These are phyloP conservation scores for Periconia macrospinosa DNA, from an alignment of 2,329 filamentous ascomycete species.

Conservation along the genomic window DNA sequence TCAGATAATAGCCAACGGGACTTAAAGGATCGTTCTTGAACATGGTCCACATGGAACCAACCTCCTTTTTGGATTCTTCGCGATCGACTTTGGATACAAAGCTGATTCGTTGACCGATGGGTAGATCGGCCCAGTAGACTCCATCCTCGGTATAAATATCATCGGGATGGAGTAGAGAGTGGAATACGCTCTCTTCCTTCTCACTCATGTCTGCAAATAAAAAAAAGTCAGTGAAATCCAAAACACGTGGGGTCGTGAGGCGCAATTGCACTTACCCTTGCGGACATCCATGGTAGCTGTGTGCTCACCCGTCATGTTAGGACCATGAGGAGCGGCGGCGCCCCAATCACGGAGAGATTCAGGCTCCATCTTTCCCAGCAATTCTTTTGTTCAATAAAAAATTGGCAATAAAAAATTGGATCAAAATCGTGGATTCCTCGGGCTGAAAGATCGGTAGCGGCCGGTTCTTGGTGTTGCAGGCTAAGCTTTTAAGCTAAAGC, in stretches of 20 bases:
- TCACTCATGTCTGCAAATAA: conserved; percentile 52
- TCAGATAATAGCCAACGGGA: conserved; percentile 83
- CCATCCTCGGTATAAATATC: conserved; percentile 84
- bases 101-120: conserved; percentile 65
- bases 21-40: conserved; percentile 83
- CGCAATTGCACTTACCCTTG: background rate
- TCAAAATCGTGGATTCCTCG: background rate
- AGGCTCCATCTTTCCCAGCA: conserved; percentile 15
- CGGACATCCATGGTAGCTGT: conserved; percentile 43
- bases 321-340: conserved; percentile 52
- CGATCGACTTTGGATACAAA: conserved; percentile 78
- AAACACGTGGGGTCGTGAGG: background rate
- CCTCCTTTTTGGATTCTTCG: conserved; percentile 69
- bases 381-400: background rate
- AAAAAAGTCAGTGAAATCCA: background rate
- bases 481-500: conserved; percentile 4
- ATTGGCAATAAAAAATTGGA: background rate
- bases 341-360: conserved; percentile 51
- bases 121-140: conserved; percentile 90
- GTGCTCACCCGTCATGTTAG: conserved; percentile 49
- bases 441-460: background rate
- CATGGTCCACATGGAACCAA: conserved; percentile 70
- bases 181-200: conserved; percentile 68
- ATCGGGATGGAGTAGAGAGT: conserved; percentile 80
- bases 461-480: background rate